Base-by-base conservation (phyloP, 768 basidiomycete genomes). In the Calocybe gangraenosa region DNA sequence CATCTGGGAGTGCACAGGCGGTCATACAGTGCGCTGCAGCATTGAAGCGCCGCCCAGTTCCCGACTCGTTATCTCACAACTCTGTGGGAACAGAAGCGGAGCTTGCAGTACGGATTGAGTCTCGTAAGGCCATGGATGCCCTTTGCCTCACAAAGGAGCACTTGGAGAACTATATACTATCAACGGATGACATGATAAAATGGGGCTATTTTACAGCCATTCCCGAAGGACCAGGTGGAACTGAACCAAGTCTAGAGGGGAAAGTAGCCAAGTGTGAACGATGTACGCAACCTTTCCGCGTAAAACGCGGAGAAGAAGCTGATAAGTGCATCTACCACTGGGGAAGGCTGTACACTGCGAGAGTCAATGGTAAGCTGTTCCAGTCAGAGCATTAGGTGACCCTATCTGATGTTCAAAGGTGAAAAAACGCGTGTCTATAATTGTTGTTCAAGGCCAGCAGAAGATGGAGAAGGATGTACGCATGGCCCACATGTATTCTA, bases 401-500 rank as follows among this genome's bases (percentile, higher is more conserved):
- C 6, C 25, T 28, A 11, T 11, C 5, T 48, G 18, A 42, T 40
- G 42, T 44, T 19, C 2, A 2, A 63, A 88, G 87, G 84, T 33
- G 79, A 92, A 59, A 81, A 75, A 55, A 66, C 78, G 35, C 77
- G 87, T 23, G 59, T 82, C 22, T 90, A 81, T 54, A 79, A 73
- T n/a, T 96, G 92, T 58, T 96, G 92, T 59, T 82, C 79, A n/a
- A 68, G 70, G 40, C 67, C 74, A 11, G 73, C 76, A 13, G 66
- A 68, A 8, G 74, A 82, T 19, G 69, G 73, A 28, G 76, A 76
- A 47, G 89, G 88, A 0, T 96, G 92, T 57, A 70, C 79, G 9
- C 73, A 71, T 40, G 92, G 93, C 1, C 81, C 82, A 2, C 96
- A 99, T 61, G 91, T 98, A 14, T 98, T 98, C 61, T 87, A 86